Evolutionary conservation across 2,329 filamentous ascomycete species (phyloP).

Genomic region (Pseudogymnoascus sp.): DNA sequence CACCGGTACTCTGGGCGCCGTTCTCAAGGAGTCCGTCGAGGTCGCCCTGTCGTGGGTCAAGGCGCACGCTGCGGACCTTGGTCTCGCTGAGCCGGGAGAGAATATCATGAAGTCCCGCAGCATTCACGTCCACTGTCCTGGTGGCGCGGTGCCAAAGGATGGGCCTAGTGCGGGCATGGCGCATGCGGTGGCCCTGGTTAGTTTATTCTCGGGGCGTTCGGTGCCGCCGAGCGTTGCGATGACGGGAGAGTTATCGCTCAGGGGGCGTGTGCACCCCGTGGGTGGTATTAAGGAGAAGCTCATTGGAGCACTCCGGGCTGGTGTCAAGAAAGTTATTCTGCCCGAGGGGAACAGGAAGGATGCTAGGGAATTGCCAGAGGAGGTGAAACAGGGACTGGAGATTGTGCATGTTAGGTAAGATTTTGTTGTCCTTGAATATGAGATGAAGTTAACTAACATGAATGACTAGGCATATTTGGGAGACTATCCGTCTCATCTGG

Average conservation of each 20-base stretch:
- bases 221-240: conserved; percentile 92
- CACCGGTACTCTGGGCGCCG: conserved; percentile 91
- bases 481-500: conserved; percentile 86
- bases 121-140: conserved; percentile 93
- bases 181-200: conserved; percentile 88
- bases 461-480: conserved; percentile 72
- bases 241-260: conserved; percentile 75
- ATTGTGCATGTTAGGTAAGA: conserved; percentile 83
- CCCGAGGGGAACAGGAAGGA: conserved; percentile 89
- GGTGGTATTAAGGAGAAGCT: conserved; percentile 98
- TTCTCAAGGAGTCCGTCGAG: conserved; percentile 94
- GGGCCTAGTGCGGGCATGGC: conserved; percentile 81
- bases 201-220: conserved; percentile 74
- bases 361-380: conserved; percentile 78
- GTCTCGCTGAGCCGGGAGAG: conserved; percentile 69
- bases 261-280: conserved; percentile 85
- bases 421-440: conserved; percentile 17
- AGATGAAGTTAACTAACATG: conserved; percentile 17
- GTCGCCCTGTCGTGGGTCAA: conserved; percentile 97
- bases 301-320: conserved; percentile 85
- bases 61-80: conserved; percentile 85
- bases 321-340: conserved; percentile 87
- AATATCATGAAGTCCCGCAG: conserved; percentile 95
- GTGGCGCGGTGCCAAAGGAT: conserved; percentile 91
- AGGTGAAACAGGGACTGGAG: conserved; percentile 78